Evolutionary conservation across 148 eudicot genomes (phyloP), one percentile per base, ranked within the genome.

Genomic region (Mesembryanthemum crystallinum): DNA sequence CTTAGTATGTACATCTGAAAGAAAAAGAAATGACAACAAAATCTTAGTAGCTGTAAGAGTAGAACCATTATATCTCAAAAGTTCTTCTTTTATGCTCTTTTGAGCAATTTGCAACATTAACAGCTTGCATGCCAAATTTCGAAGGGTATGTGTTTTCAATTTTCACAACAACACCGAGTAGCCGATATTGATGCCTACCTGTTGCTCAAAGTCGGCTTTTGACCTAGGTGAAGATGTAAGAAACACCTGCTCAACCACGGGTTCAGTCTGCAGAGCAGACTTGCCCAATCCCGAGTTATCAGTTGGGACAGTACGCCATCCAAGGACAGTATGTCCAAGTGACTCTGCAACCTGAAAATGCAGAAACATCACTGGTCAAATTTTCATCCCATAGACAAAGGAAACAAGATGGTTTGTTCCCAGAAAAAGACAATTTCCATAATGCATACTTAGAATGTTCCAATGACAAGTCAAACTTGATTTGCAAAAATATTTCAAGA

Each of bases 221-320:
- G 99, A 91, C 74, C 88, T 84, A 52, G 89, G 77, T 27, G 93
- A 82, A 29, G 94, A 86, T 54, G 99, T 91, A 73, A 96, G 95
- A 85, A 96, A 96, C 78, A 96, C 99, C 83, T 96, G 99, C 76
- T 96, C 99, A 29, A 92, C 87, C 33, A 92, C 88, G 10, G 99
- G 99, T 75, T 96, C 99, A 17, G 99, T 96, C 84, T 87, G 89
- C 84, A 92, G 63, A 74, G 99, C 97, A 83, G 99, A 89, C 60
- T 87, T 82, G 1, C 99, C 99, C 82, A 96, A 74, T 60, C 95
- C 98, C 17, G 98, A 88, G 84, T 96, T 96, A 81, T 96, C 96
- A 0, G 98, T 96, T 20, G 98, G 99, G 60, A 96, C 97, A 67
- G 85, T 35, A 42, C 98, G 89, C 99, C 99, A 96, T n/a, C 93